Base-by-base conservation (phyloP, 768 basidiomycete species). In the Podaxis mareebaensis region DNA sequence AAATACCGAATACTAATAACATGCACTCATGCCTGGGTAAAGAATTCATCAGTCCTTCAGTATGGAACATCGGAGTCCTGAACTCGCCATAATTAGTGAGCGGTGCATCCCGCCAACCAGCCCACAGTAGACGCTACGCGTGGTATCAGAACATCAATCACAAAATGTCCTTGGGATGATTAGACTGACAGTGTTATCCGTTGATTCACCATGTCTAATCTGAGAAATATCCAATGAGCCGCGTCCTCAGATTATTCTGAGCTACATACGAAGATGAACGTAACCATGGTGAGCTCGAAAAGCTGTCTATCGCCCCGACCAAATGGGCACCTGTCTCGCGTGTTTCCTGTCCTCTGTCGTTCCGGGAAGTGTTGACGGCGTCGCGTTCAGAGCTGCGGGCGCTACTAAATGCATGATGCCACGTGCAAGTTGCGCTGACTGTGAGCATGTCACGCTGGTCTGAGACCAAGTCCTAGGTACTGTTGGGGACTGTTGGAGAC, bases 161-260 rank as follows among this genome's bases (percentile, higher is more conserved):
- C 10, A 17, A 8, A 15, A 39, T 11, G 36, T 42, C 44, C 58
- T 11, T 17, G 8, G 26, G 39, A 26, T 46, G 49, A 28, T 26
- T 10, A 70, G 77, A 58, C 85, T 53, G 54, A 90, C 91, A 70
- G 88, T 65, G 67, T 93, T 93, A 67, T 93, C 91, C 38, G 82
- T 85, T 7, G 91, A 91, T 68, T 93, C 89, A 30, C 86, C 91
- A 71, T 93, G 91, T 58, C 91, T 79, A 67, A 92, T 79, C 90
- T 92, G 54, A 15, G 20, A 13, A 5, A 22, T 28, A 12, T 48
- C 26, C 49, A 49, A 42, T 40, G 46, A 22, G n/a, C 36, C 33
- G 7, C 7, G 30, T 40, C 28, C 36, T 30, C 22, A 4, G 13
- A 36, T 49, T 26, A 30, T 53, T 44, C 46, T 20, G 33, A 36